phyloP scores from a whole-genome alignment of 192 early-diverging fungal species.

The Coemansia sp. region DNA sequence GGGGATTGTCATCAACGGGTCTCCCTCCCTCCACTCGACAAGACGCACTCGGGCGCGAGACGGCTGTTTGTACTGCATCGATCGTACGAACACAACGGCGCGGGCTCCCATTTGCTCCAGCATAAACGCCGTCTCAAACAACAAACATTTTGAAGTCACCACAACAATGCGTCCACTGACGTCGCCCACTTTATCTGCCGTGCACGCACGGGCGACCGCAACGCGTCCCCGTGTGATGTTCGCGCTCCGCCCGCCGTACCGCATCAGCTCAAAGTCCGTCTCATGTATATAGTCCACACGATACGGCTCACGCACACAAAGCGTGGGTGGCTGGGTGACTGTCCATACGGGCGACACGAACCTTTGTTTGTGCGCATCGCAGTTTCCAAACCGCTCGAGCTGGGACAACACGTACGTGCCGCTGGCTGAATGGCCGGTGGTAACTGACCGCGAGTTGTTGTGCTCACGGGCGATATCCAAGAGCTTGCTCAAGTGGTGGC shows the following conservation, averaged over 20 bases:
- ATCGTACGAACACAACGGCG: conserved; percentile 62
- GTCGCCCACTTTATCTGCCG: conserved; percentile 32
- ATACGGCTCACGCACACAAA: conserved; percentile 16
- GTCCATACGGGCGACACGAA: conserved; percentile 52
- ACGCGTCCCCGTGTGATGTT: conserved; percentile 44
- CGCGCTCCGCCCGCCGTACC: conserved; percentile 60
- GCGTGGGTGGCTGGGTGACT: conserved; percentile 9
- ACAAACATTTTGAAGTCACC: conserved; percentile 46
- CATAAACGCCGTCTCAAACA: conserved; percentile 60
- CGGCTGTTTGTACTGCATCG: conserved; percentile 43
- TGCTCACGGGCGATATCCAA: conserved; percentile 39
- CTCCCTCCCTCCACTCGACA: conserved; percentile 65
- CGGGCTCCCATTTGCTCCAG: conserved; percentile 61
- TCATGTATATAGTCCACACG: conserved; percentile 30
- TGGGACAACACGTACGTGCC: conserved; percentile 40
- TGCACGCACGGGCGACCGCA: conserved; percentile 54
- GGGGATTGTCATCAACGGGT: conserved; percentile 61
- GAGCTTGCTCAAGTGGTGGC: conserved; percentile 28
- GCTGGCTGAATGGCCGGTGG: conserved; percentile 42
- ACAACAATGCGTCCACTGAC: conserved; percentile 57
- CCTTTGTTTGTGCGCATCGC: conserved; percentile 41
- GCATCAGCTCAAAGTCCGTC: conserved; percentile 54
- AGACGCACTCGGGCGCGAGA: conserved; percentile 58
- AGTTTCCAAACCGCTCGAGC: conserved; percentile 25
- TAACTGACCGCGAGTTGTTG: conserved; percentile 49